A percentile compares a stretch with the other conserved stretches of the same genome.
These are phyloP conservation scores for Saccharomycopsis synnaedendra DNA, from an alignment of 805 yeast species.

Conservation along the genomic window DNA sequence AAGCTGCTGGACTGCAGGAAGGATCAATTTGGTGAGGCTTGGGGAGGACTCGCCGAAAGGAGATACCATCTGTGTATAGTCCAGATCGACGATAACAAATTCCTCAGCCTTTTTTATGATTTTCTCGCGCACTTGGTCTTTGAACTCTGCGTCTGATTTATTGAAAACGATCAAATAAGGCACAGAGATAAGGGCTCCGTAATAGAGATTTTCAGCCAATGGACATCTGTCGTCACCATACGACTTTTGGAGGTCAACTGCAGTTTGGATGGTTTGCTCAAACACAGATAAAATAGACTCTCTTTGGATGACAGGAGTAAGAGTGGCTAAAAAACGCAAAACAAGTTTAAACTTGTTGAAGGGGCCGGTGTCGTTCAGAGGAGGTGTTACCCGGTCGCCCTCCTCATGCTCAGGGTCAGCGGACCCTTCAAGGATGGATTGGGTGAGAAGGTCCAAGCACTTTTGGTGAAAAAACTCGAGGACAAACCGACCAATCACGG, in stretches of 20 bases:
- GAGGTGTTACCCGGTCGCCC: constrained; percentile 19
- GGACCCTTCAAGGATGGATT: constrained; percentile 9
- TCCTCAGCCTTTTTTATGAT: constrained; percentile 34
- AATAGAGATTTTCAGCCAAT: constrained; percentile 57
- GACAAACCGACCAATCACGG: constrained; percentile 55
- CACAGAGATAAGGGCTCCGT: constrained; percentile 45
- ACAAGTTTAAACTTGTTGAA: constrained; percentile 65
- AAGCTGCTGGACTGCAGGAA: constrained; percentile 35
- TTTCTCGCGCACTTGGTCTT: constrained; percentile 26
- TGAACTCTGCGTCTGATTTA: constrained; percentile 22
- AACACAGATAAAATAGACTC: constrained; percentile 26
- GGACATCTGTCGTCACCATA: constrained; percentile 33
- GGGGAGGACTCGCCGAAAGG: constrained; percentile 26
- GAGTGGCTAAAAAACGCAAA: constrained; percentile 55
- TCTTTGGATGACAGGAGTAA: constrained; percentile 48
- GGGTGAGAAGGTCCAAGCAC: constrained; percentile 43
- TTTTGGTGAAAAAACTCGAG: constrained; percentile 58
- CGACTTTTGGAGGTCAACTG: constrained; percentile 41
- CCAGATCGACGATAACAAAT: constrained; percentile 23
- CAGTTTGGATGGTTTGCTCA: constrained; percentile 38
- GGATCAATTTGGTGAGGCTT: constrained; percentile 37
- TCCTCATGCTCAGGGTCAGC: constrained; percentile 8
- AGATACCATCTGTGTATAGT: constrained; percentile 18
- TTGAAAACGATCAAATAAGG: constrained; percentile 52
- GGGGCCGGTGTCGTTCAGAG: constrained; percentile 35